phyloP scores from a whole-genome alignment of 2,329 filamentous ascomycete genomes.

The Ophiostoma sp. region DNA sequence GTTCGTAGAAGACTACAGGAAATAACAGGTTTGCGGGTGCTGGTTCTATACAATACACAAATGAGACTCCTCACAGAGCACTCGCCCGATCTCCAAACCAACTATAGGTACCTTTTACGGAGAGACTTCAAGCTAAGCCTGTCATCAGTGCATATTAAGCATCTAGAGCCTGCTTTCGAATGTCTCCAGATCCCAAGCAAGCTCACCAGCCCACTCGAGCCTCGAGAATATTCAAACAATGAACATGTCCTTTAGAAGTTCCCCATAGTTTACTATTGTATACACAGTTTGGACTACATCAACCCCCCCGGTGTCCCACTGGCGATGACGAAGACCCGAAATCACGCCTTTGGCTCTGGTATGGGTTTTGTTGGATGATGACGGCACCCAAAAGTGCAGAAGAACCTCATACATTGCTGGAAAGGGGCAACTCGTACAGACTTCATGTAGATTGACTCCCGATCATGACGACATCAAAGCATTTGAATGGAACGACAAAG shows the following conservation, averaged over 20 bases:
- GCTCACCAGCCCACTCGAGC: neutral
- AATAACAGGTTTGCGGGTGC: conserved; percentile 10
- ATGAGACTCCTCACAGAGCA: neutral
- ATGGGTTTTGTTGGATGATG: neutral
- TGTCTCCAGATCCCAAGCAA: neutral
- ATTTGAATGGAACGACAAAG: neutral
- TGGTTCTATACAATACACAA: neutral
- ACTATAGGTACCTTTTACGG: neutral
- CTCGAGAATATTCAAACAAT: neutral
- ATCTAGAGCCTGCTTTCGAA: neutral
- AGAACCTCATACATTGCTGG: neutral
- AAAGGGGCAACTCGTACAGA: neutral
- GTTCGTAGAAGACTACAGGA: neutral
- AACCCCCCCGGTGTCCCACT: conserved; percentile 3
- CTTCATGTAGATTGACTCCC: conserved; percentile 2
- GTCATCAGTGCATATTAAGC: neutral
- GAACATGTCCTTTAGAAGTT: neutral
- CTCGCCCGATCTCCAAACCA: neutral
- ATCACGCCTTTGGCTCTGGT: neutral
- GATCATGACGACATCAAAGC: conserved; percentile 7
- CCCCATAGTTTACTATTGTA: neutral
- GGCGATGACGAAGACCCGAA: conserved; percentile 1
- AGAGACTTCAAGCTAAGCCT: neutral
- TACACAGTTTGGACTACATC: neutral
- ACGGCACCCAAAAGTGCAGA: neutral